These are phyloP conservation scores for Maudiozyma barnettii DNA, from an alignment of 805 yeast species.

Conservation along the genomic window DNA sequence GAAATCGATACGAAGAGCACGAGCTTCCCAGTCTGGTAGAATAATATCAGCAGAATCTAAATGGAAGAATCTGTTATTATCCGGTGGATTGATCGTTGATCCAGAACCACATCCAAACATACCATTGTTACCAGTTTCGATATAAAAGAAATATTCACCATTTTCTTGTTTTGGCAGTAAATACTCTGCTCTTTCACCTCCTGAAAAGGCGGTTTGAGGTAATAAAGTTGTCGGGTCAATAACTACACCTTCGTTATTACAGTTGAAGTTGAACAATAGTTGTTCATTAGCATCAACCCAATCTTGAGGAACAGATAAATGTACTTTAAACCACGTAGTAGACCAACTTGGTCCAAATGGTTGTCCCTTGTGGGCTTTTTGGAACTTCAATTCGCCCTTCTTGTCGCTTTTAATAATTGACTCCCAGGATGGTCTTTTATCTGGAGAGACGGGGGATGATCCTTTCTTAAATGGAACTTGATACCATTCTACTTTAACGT, in stretches of 20 bases:
- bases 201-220: conserved; percentile 79
- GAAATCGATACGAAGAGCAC: conserved; percentile 69
- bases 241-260: conserved; percentile 76
- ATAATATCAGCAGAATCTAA: conserved; percentile 67
- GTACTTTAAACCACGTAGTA: conserved; percentile 83
- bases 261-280: conserved; percentile 73
- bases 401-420: conserved; percentile 18
- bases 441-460: conserved; percentile 32
- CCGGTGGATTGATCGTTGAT: conserved; percentile 55
- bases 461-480: conserved; percentile 53
- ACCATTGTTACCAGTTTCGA: conserved; percentile 89
- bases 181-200: conserved; percentile 71
- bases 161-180: conserved; percentile 48
- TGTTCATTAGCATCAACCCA: conserved; percentile 37
- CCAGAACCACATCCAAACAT: conserved; percentile 76
- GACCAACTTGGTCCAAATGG: conserved; percentile 94
- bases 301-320: conserved; percentile 50
- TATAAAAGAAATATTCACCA: conserved; percentile 53
- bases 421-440: conserved; percentile 29
- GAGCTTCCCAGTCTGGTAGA: conserved; percentile 71
- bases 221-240: conserved; percentile 51
- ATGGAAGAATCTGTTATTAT: conserved; percentile 61
- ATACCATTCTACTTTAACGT: conserved; percentile 54
- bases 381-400: conserved; percentile 33
- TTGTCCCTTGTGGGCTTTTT: conserved; percentile 57